These are phyloP conservation scores for Erysiphe pisi DNA, from an alignment of 2,329 filamentous ascomycete species.

Conservation along the genomic window DNA sequence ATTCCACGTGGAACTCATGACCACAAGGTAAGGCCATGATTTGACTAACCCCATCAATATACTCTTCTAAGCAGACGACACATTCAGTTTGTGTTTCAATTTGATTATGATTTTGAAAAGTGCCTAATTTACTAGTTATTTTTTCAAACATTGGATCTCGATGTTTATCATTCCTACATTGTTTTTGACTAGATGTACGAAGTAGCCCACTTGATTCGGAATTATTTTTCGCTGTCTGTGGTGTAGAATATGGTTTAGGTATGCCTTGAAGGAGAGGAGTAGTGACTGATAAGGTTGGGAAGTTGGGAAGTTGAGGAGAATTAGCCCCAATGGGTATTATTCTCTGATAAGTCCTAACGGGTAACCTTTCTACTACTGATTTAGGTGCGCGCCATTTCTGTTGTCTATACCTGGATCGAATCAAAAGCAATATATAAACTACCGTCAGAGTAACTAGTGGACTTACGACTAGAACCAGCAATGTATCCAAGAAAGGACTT, in stretches of 20 bases:
- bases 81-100: constrained; percentile 70
- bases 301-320: constrained; percentile 50
- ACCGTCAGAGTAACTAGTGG: constrained; percentile 85
- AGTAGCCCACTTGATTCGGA: constrained; percentile 43
- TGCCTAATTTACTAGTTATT: constrained; percentile 40
- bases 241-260: constrained; percentile 49
- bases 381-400: constrained; percentile 96
- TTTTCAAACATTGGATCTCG: constrained; percentile 42
- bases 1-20: constrained; percentile 94
- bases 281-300: constrained; percentile 56
- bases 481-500: constrained; percentile 88
- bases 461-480: constrained; percentile 92
- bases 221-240: constrained; percentile 53
- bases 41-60: constrained; percentile 81
- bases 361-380: constrained; percentile 86
- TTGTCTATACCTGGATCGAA: constrained; percentile 78
- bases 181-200: constrained; percentile 38
- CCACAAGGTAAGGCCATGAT: constrained; percentile 98
- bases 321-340: constrained; percentile 52
- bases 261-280: constrained; percentile 64
- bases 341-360: constrained; percentile 88
- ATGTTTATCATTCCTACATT: constrained; percentile 32
- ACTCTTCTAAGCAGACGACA: constrained; percentile 93
- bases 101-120: constrained; percentile 55
- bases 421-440: constrained; percentile 76